phyloP scores from a whole-genome alignment of 176 grass and related monocot genomes.

The Saccharum officinarum region DNA sequence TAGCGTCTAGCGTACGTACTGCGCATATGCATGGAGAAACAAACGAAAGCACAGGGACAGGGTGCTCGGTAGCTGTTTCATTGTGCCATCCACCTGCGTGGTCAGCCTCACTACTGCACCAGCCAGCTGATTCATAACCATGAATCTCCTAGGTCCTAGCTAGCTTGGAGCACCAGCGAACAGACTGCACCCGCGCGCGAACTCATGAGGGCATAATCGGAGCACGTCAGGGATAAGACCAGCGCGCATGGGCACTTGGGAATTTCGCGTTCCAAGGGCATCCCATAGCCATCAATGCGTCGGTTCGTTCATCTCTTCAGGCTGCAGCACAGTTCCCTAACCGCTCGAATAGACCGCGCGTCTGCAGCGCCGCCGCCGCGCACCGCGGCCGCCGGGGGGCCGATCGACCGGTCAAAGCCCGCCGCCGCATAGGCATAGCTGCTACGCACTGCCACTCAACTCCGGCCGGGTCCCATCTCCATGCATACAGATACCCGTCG shows the following conservation, averaged over 20 bases:
- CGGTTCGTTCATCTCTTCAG: neutral
- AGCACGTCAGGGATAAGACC: neutral
- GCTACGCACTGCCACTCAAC: neutral
- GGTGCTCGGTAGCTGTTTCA: too few relatives aligned
- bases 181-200: too few relatives aligned
- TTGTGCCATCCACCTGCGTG: too few relatives aligned
- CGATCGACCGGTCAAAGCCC: too few relatives aligned
- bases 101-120: too few relatives aligned
- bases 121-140: too few relatives aligned
- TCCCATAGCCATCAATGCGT: neutral
- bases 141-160: too few relatives aligned
- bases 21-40: too few relatives aligned
- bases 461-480: neutral
- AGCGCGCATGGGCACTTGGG: neutral
- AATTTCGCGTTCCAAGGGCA: neutral
- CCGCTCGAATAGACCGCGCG: conserved; percentile 4
- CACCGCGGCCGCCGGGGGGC: neutral
- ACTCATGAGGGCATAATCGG: too few relatives aligned
- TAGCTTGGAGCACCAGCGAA: too few relatives aligned
- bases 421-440: neutral
- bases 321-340: neutral
- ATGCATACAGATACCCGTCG: neutral
- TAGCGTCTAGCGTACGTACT: too few relatives aligned
- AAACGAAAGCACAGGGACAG: too few relatives aligned
- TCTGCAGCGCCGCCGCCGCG: neutral